phyloP scores from a whole-genome alignment of 2,329 filamentous ascomycete species.

The Fusarium sp. region DNA sequence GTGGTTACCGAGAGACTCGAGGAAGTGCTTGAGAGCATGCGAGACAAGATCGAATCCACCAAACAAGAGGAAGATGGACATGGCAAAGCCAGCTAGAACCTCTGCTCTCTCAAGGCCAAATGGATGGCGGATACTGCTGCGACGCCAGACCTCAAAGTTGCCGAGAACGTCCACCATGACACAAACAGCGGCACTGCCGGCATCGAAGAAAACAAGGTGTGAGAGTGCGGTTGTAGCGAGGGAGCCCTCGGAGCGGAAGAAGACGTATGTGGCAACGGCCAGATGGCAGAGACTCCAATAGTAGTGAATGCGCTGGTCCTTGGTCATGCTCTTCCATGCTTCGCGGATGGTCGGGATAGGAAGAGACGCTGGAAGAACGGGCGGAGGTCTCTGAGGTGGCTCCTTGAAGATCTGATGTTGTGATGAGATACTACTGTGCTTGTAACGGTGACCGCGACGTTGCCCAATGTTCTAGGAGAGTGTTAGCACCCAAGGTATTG shows the following conservation, averaged over 20 bases:
- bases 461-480: slow-evolving; percentile 83
- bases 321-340: slow-evolving; percentile 90
- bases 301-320: slow-evolving; percentile 84
- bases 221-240: slow-evolving; percentile 92
- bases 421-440: slow-evolving; percentile 90
- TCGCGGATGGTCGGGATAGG: slow-evolving; percentile 91
- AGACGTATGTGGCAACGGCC: slow-evolving; percentile 83
- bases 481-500: slow-evolving; percentile 13
- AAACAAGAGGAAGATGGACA: slow-evolving; percentile 96
- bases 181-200: slow-evolving; percentile 90
- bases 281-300: slow-evolving; percentile 94
- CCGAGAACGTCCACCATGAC: slow-evolving; percentile 92
- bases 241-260: slow-evolving; percentile 87
- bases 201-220: slow-evolving; percentile 95
- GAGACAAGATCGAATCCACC: slow-evolving; percentile 96
- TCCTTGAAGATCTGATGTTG: slow-evolving; percentile 96
- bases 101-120: slow-evolving; percentile 94
- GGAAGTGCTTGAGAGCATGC: slow-evolving; percentile 92
- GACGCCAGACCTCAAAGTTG: slow-evolving; percentile 98
- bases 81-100: slow-evolving; percentile 93
- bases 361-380: slow-evolving; percentile 90
- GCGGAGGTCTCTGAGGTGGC: slow-evolving; percentile 84
- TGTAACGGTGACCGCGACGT: slow-evolving; percentile 95
- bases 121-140: slow-evolving; percentile 91
- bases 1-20: slow-evolving; percentile 74